Percentiles rank a stretch among this genome's conserved stretches.
These are phyloP conservation scores for Filobasidium uniguttulatum DNA, from an alignment of 1,284 basidiomycete species.

Conservation along the genomic window DNA sequence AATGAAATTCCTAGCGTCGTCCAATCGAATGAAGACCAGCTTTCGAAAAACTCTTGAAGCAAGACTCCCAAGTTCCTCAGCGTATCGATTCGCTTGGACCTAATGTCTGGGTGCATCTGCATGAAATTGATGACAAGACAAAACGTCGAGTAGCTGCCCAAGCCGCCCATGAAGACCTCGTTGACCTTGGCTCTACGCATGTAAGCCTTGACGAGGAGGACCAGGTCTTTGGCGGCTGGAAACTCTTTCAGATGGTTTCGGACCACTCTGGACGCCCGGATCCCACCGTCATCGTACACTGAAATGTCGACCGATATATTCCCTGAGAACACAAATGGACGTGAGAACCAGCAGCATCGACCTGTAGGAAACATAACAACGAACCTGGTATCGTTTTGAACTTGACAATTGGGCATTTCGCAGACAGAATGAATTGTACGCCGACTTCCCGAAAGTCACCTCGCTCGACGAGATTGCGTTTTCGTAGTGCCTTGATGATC, in stretches of 20 bases:
- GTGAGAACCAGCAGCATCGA: neutral
- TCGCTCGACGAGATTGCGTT: conserved; percentile 32
- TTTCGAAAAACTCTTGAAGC: conserved; percentile 90
- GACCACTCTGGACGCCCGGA: conserved; percentile 66
- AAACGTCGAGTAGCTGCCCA: conserved; percentile 90
- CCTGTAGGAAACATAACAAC: conserved; percentile 12
- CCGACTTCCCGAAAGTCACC: conserved; percentile 40
- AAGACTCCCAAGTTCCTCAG: conserved; percentile 78
- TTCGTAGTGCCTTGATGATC: neutral
- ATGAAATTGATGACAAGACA: conserved; percentile 85
- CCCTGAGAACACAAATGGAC: conserved; percentile 35
- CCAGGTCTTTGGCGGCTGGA: conserved; percentile 62
- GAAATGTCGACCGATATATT: conserved; percentile 79
- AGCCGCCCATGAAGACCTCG: conserved; percentile 87
- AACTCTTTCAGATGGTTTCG: conserved; percentile 62
- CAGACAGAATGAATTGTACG: conserved; percentile 74
- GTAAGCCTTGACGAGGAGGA: conserved; percentile 80
- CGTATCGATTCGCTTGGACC: conserved; percentile 73
- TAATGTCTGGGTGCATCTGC: conserved; percentile 84
- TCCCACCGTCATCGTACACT: conserved; percentile 73
- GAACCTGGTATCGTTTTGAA: conserved; percentile 59
- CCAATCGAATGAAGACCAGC: conserved; percentile 90
- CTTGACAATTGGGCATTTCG: conserved; percentile 88
- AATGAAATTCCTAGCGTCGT: conserved; percentile 81
- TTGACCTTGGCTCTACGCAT: conserved; percentile 85